Conservation (phyloP, 2,329 filamentous ascomycete genomes). For the Ceratocystis harringtonii region DNA sequence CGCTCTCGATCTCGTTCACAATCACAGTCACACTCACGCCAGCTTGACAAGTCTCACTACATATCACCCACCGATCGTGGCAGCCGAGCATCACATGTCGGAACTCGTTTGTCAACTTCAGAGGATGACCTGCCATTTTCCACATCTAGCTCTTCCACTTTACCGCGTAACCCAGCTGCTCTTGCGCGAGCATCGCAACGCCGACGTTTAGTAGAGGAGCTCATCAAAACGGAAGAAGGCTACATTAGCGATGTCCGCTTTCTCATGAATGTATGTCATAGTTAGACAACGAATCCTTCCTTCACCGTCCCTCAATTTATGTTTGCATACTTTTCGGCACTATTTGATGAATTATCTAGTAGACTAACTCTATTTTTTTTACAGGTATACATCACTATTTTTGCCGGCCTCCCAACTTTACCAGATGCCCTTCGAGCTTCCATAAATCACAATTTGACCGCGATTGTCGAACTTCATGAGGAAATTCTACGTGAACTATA, state of each 20-base stretch:
- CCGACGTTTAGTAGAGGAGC: conserved; percentile 66
- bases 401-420: conserved; percentile 54
- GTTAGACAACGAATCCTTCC: background rate
- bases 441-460: conserved; percentile 63
- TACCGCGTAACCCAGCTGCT: conserved; percentile 47
- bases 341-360: background rate
- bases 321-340: background rate
- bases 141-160: conserved; percentile 24
- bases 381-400: conserved; percentile 59
- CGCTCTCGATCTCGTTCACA: conserved; percentile 16
- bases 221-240: conserved; percentile 71
- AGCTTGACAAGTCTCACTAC: background rate
- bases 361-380: background rate
- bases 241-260: conserved; percentile 82
- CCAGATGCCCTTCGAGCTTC: conserved; percentile 50
- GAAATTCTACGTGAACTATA: conserved; percentile 64
- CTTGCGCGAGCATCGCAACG: conserved; percentile 58
- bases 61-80: conserved; percentile 46
- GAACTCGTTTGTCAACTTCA: conserved; percentile 36
- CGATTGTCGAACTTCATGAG: conserved; percentile 73
- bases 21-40: conserved; percentile 3
- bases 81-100: conserved; percentile 44
- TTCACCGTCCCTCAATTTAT: background rate
- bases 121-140: conserved; percentile 38
- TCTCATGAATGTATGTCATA: conserved; percentile 56